phyloP scores from a whole-genome alignment of 2,329 filamentous ascomycete genomes.

The Ophiostoma piceae region DNA sequence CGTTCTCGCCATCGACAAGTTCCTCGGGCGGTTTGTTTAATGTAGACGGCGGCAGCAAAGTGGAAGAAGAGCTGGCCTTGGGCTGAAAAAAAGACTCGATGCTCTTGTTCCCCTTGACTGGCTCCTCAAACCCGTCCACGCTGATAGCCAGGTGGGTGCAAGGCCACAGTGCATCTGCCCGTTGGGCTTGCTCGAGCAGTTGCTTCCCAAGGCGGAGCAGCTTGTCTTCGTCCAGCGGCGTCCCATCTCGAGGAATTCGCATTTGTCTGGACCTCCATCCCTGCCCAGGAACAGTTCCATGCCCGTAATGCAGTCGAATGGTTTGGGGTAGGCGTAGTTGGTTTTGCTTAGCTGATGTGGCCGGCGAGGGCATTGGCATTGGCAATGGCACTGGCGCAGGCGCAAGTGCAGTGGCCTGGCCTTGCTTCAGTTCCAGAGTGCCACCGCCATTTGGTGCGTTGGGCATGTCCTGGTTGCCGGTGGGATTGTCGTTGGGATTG shows the following conservation, averaged over 20 bases:
- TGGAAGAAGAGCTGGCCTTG: background rate
- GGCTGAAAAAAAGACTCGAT: constrained; percentile 69
- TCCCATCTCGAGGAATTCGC: constrained; percentile 69
- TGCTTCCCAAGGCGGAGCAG: constrained; percentile 72
- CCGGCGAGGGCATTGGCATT: background rate
- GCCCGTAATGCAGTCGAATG: constrained; percentile 77
- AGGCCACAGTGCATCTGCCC: constrained; percentile 78
- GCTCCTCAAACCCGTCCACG: constrained; percentile 89
- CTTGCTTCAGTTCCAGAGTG: background rate
- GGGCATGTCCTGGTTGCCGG: background rate
- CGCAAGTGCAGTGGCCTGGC: background rate
- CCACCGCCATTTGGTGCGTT: constrained; percentile 10
- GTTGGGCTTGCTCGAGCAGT: constrained; percentile 69
- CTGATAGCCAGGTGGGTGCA: constrained; percentile 85
- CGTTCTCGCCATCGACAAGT: background rate
- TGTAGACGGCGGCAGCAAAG: background rate
- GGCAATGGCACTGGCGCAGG: background rate
- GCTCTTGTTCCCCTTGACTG: constrained; percentile 73
- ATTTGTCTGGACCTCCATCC: constrained; percentile 60
- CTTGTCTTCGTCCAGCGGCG: constrained; percentile 60
- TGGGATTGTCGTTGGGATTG: background rate
- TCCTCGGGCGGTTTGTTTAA: background rate
- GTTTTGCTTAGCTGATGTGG: constrained; percentile 35
- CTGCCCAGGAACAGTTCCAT: constrained; percentile 50
- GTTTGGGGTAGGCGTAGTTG: constrained; percentile 81